Evolutionary conservation across 2,329 filamentous ascomycete species (phyloP), one percentile per base, ranked within the genome.

Genomic region (Diplodia seriata): DNA sequence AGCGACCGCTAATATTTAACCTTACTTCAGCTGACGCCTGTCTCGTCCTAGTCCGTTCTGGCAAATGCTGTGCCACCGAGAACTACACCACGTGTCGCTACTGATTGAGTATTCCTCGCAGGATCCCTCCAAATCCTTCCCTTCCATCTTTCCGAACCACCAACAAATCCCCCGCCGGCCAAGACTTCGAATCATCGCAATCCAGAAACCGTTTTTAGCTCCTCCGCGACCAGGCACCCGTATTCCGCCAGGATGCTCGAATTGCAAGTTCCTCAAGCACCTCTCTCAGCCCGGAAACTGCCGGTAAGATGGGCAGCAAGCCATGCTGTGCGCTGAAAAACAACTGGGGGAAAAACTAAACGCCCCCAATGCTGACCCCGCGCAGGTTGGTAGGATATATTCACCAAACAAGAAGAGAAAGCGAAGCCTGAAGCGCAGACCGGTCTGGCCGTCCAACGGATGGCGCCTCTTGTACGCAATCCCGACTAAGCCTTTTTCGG

Each of bases 11-110:
- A 43, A 36, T 33, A 49, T 61, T 61, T 61, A 61, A 61, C 57
- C 57, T 61, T 61, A 61, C 57, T 61, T 61, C 57, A 61, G 57
- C 57, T 61, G 57, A 61, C 57, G 18, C 40, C 40, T 18, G 54
- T 4, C 31, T 56, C 11, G n/a, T 11, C 5, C 55, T 4, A 18
- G 38, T 31, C 56, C 18, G 26, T 49, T 61, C n/a, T 31, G 57
- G 57, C 47, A 61, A 33, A 20, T 61, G 40, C 26, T 61, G 40
- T 61, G 29, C 20, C 7, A 43, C 36, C 6, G 12, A 31, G n/a
- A 56, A 2, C 14, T n/a, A 7, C n/a, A n/a, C 40, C 40, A n/a
- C 40, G 40, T n/a, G 40, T 12, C n/a, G 7, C 18, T 12, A 4
- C 40, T n/a, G 40, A 18, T 47, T 12, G 36, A 38, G 15, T 47